Conservation (phyloP, 2,329 filamentous ascomycete genomes). For the Xylariaceae sp. region DNA sequence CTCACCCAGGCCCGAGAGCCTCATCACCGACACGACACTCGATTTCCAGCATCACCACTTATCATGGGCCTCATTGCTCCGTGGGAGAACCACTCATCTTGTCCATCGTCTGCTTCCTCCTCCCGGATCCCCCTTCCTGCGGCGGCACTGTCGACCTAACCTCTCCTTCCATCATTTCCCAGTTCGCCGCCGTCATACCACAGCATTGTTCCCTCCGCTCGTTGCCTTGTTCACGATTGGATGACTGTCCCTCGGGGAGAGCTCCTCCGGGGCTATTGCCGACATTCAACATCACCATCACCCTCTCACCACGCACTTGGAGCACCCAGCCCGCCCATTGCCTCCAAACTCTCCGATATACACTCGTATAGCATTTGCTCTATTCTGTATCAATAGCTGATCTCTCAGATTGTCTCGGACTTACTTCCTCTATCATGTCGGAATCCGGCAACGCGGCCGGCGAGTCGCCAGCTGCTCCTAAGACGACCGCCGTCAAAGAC, state of each 20-base stretch:
- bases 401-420: not conserved
- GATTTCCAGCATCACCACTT: too few relatives aligned
- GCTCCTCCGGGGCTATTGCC: constrained; percentile 20
- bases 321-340: not conserved
- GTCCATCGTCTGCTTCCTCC: not conserved
- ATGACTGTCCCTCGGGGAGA: constrained; percentile 17
- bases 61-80: too few relatives aligned
- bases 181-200: too few relatives aligned
- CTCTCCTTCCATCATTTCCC: not conserved
- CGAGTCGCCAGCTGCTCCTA: constrained; percentile 38
- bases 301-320: not conserved
- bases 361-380: not conserved
- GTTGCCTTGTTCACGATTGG: constrained; percentile 3
- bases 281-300: not conserved
- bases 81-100: not conserved
- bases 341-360: not conserved
- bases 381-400: not conserved
- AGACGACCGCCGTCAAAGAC: constrained; percentile 67
- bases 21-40: too few relatives aligned
- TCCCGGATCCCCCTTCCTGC: not conserved
- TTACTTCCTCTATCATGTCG: constrained; percentile 7
- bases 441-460: constrained; percentile 16
- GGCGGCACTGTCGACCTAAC: not conserved
- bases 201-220: too few relatives aligned
- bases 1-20: too few relatives aligned